These are phyloP conservation scores for Didymella lethalis DNA, from an alignment of 2,329 filamentous ascomycete genomes.

Conservation along the genomic window DNA sequence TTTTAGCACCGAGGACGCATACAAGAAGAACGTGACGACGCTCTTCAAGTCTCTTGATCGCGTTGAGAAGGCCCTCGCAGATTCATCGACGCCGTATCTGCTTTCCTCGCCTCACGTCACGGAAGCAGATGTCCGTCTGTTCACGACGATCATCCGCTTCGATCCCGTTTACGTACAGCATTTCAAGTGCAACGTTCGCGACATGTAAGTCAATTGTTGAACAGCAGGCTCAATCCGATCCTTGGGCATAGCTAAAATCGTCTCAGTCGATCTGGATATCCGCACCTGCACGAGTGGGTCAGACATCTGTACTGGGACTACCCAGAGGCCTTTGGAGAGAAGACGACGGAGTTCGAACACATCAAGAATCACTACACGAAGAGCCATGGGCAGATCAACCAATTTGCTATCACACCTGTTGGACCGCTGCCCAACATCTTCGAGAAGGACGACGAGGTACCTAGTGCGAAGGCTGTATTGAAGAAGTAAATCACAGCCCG, in stretches of 20 bases:
- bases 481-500: background rate
- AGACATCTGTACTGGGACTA: constrained; percentile 75
- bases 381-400: constrained; percentile 71
- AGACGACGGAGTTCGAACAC: constrained; percentile 91
- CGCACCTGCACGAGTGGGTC: constrained; percentile 81
- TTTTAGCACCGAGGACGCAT: constrained; percentile 58
- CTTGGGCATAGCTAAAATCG: background rate
- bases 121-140: constrained; percentile 61
- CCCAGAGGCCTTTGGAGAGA: constrained; percentile 79
- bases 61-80: constrained; percentile 54
- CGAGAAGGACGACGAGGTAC: constrained; percentile 78
- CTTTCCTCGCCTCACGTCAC: constrained; percentile 55
- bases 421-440: constrained; percentile 86
- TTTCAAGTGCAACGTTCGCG: constrained; percentile 82
- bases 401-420: constrained; percentile 77
- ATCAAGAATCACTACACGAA: constrained; percentile 84
- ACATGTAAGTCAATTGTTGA: constrained; percentile 60
- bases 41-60: constrained; percentile 60
- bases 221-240: background rate
- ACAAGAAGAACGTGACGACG: constrained; percentile 55
- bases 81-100: constrained; percentile 56
- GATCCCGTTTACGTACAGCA: constrained; percentile 64
- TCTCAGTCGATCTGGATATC: constrained; percentile 72
- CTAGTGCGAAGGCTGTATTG: constrained; percentile 56
- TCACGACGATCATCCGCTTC: constrained; percentile 69